A percentile compares a stretch with the other conserved stretches of the same genome.
Conservation (phyloP, 1,284 basidiomycete species). For the Ceratobasidium sp. region DNA sequence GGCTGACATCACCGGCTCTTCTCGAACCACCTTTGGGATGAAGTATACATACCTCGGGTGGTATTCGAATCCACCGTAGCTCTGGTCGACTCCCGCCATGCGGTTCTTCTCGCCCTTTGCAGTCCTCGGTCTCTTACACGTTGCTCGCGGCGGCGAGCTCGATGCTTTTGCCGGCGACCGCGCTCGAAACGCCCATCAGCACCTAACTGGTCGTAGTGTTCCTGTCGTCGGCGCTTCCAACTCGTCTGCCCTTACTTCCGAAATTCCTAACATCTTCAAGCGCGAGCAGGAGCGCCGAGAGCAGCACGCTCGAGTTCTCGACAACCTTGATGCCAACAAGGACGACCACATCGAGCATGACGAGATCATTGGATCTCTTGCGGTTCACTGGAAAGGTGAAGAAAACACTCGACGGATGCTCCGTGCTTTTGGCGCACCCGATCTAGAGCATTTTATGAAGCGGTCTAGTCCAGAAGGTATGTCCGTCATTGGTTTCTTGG, state of each 20-base stretch:
- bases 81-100: background rate
- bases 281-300: background rate
- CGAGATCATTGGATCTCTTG: slow-evolving; percentile 12
- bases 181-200: slow-evolving; percentile 2
- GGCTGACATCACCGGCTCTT: no score
- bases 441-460: background rate
- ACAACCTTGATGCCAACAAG: slow-evolving; percentile 9
- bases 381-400: background rate
- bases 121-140: slow-evolving; percentile 7
- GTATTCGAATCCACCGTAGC: background rate
- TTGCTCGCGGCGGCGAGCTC: slow-evolving; percentile 19
- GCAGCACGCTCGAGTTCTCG: background rate
- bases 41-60: background rate
- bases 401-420: background rate
- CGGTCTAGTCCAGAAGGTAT: background rate
- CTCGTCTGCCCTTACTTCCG: background rate
- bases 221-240: background rate
- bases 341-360: slow-evolving; percentile 7
- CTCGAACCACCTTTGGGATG: background rate
- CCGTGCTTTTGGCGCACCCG: background rate
- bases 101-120: slow-evolving; percentile 16
- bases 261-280: background rate
- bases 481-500: background rate
- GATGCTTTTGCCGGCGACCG: slow-evolving; percentile 1
- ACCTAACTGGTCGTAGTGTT: background rate